These are phyloP conservation scores for Pichia sporocuriosa DNA, from an alignment of 805 yeast species.

Conservation along the genomic window DNA sequence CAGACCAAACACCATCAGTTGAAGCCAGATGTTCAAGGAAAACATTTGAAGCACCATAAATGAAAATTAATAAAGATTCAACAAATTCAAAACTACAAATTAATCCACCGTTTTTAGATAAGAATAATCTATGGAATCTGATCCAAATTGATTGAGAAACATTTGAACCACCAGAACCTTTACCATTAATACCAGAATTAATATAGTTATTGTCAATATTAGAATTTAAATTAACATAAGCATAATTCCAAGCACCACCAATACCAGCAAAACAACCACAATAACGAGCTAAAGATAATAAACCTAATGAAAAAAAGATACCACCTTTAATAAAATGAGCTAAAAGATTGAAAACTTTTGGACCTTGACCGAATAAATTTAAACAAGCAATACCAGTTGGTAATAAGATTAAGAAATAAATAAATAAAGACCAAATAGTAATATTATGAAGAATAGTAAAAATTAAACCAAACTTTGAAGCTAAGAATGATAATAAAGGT, in stretches of 20 bases:
- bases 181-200: conserved; percentile 4
- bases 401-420: conserved; percentile 51
- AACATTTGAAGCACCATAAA: conserved; percentile 85
- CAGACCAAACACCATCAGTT: conserved; percentile 77
- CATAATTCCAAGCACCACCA: conserved; percentile 90
- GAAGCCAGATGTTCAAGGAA: conserved; percentile 84
- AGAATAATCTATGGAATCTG: not conserved
- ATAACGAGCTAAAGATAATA: conserved; percentile 77
- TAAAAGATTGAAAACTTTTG: conserved; percentile 65
- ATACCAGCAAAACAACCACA: conserved; percentile 68
- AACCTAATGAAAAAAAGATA: conserved; percentile 70
- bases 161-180: conserved; percentile 8
- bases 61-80: conserved; percentile 72
- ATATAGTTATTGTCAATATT: not conserved
- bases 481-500: not conserved
- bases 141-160: conserved; percentile 1
- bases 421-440: conserved; percentile 59
- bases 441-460: conserved; percentile 39
- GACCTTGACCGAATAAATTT: conserved; percentile 60
- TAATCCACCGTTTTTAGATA: conserved; percentile 24
- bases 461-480: conserved; percentile 19
- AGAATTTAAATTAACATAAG: conserved; percentile 23
- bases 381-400: conserved; percentile 58
- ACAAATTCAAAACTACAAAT: conserved; percentile 73
- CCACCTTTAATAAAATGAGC: conserved; percentile 98